A percentile compares a stretch with the other conserved stretches of the same genome.
phyloP scores from a whole-genome alignment of 2,329 filamentous ascomycete genomes.

The Phoma sp. region DNA sequence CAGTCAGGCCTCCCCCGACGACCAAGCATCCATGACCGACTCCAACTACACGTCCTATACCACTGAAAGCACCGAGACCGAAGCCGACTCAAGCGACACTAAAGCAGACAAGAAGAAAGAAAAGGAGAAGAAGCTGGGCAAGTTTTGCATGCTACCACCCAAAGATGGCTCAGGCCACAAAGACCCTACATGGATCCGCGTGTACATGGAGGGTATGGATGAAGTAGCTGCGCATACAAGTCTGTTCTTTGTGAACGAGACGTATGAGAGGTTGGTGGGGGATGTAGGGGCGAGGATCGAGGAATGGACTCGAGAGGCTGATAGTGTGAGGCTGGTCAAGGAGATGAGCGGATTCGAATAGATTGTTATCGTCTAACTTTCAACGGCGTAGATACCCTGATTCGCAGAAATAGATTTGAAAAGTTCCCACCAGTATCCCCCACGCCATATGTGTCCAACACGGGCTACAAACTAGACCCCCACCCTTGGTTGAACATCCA shows the following conservation, averaged over 20 bases:
- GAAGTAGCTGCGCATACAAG: constrained; percentile 86
- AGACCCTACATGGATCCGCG: constrained; percentile 76
- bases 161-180: constrained; percentile 61
- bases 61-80: constrained; percentile 17
- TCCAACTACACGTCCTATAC: constrained; percentile 30
- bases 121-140: constrained; percentile 64
- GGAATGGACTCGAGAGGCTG: constrained; percentile 72
- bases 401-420: too few species aligned
- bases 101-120: constrained; percentile 11
- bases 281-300: constrained; percentile 72
- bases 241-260: constrained; percentile 74
- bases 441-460: too few species aligned
- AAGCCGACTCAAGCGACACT: constrained; percentile 5
- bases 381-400: not conserved
- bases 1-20: constrained; percentile 32
- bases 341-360: constrained; percentile 30
- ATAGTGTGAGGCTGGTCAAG: constrained; percentile 38
- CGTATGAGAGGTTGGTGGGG: constrained; percentile 78
- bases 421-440: too few species aligned
- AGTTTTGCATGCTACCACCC: constrained; percentile 79
- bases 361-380: not conserved
- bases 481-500: constrained; percentile 6
- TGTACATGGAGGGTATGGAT: constrained; percentile 83
- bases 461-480: constrained; percentile 1
- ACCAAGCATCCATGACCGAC: constrained; percentile 29